phyloP scores from a whole-genome alignment of 2,329 filamentous ascomycete species.

The Beauveria sp. region DNA sequence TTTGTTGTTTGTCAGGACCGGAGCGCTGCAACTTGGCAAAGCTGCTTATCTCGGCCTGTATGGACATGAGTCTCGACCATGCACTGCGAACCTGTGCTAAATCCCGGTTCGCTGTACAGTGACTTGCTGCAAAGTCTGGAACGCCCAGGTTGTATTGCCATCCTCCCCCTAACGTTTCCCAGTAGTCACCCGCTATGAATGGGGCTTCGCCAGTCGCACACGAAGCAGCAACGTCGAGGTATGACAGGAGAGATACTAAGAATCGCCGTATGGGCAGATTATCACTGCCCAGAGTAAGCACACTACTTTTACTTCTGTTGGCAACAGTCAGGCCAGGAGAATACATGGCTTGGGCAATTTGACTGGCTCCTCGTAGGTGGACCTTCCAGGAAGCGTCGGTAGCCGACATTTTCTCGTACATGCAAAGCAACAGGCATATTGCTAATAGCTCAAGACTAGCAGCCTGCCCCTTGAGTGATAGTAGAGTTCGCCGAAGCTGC shows the following conservation, averaged over 20 bases:
- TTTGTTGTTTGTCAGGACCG: constrained; percentile 1
- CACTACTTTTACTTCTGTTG: not conserved
- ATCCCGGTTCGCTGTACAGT: constrained; percentile 1
- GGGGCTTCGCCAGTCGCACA: constrained; percentile 29
- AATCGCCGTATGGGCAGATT: constrained; percentile 18
- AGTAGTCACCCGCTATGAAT: constrained; percentile 29
- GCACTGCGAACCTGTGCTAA: constrained; percentile 14
- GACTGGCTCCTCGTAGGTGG: constrained; percentile 30
- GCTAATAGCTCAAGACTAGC: constrained; percentile 18
- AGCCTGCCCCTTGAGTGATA: constrained; percentile 22
- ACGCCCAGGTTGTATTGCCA: constrained; percentile 26
- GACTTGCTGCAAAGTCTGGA: constrained; percentile 12
- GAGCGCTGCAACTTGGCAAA: constrained; percentile 10
- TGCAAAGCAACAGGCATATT: constrained; percentile 15
- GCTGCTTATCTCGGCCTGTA: constrained; percentile 14
- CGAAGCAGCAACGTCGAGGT: constrained; percentile 31
- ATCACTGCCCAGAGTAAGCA: not conserved
- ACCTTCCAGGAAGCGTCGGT: constrained; percentile 27
- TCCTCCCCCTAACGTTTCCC: constrained; percentile 28
- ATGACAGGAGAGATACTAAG: constrained; percentile 30
- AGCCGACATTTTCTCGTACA: constrained; percentile 14
- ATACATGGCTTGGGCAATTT: constrained; percentile 23
- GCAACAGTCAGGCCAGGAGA: constrained; percentile 4
- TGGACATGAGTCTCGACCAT: constrained; percentile 16
- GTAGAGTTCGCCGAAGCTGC: constrained; percentile 17